phyloP scores from a whole-genome alignment of 2,329 filamentous ascomycete species.

The Trichoderma atroviride region DNA sequence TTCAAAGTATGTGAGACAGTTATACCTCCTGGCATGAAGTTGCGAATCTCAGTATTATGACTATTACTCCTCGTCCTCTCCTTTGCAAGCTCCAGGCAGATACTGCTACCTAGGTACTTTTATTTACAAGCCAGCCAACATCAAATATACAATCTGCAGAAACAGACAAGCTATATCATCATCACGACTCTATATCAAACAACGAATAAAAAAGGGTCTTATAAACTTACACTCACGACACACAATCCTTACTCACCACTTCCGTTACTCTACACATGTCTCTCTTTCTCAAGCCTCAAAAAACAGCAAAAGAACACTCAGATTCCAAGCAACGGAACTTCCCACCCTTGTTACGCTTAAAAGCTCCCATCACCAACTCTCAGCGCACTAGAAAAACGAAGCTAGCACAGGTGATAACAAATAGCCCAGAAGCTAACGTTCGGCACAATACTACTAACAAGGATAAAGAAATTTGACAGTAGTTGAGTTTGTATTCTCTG shows the following conservation, averaged over 20 bases:
- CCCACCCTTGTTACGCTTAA: neutral
- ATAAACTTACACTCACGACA: no score
- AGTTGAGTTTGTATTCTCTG: neutral
- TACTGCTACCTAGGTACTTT: no score
- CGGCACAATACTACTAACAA: constrained; percentile 1
- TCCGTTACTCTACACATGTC: neutral
- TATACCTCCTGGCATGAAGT: neutral
- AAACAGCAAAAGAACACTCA: neutral
- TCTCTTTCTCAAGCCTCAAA: neutral
- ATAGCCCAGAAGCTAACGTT: neutral
- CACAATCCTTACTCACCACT: neutral
- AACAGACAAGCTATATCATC: neutral
- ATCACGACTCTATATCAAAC: neutral
- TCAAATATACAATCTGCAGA: neutral
- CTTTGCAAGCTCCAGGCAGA: neutral
- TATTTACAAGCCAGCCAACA: neutral
- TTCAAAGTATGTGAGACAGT: neutral
- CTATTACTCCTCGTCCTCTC: neutral
- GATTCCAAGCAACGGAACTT: no score
- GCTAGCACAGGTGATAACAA: neutral
- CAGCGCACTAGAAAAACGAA: neutral
- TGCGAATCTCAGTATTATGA: neutral
- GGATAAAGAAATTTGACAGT: neutral
- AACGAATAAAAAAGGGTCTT: neutral
- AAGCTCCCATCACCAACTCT: neutral